A percentile compares a stretch with the other conserved stretches of the same genome.
Conservation (phyloP, 106 monocot genomes). For the Triglochin maritima region DNA sequence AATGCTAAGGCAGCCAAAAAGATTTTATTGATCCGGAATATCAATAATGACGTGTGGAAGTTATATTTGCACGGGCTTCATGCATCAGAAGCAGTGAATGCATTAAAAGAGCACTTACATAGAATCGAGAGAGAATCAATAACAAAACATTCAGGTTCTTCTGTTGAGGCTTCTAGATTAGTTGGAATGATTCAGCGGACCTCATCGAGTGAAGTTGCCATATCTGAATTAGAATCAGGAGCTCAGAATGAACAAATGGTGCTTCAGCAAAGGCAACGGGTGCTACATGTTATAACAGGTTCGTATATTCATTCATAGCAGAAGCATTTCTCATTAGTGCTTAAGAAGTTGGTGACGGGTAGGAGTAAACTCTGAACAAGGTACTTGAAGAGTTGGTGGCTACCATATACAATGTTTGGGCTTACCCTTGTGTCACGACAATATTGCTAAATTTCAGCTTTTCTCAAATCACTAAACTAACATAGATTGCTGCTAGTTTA, state of each 20-base stretch:
- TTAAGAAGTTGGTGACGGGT: too few species aligned
- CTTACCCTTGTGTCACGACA: too few species aligned
- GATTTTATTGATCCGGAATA: conserved; percentile 64
- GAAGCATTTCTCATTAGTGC: too few species aligned
- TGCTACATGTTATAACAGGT: conserved; percentile 89
- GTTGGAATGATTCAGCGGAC: conserved; percentile 4
- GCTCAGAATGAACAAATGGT: conserved; percentile 10
- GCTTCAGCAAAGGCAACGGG: conserved; percentile 16
- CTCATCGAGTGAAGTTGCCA: background rate
- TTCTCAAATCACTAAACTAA: too few species aligned
- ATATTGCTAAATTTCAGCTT: too few species aligned
- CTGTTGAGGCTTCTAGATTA: conserved; percentile 9
- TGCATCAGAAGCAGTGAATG: conserved; percentile 71
- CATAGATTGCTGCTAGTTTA: too few species aligned
- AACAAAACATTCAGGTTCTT: conserved; percentile 15
- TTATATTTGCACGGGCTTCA: conserved; percentile 93
- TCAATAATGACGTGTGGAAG: conserved; percentile 63
- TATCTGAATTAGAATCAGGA: conserved; percentile 2
- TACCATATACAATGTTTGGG: too few species aligned
- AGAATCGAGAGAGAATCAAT: conserved; percentile 44
- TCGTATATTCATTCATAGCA: background rate
- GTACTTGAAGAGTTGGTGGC: too few species aligned
- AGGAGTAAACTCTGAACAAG: too few species aligned
- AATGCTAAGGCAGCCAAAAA: conserved; percentile 58
- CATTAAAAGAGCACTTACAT: conserved; percentile 43